These are phyloP conservation scores for Thymus quinquecostatus DNA, from an alignment of 257 asterid genomes.

Conservation along the genomic window DNA sequence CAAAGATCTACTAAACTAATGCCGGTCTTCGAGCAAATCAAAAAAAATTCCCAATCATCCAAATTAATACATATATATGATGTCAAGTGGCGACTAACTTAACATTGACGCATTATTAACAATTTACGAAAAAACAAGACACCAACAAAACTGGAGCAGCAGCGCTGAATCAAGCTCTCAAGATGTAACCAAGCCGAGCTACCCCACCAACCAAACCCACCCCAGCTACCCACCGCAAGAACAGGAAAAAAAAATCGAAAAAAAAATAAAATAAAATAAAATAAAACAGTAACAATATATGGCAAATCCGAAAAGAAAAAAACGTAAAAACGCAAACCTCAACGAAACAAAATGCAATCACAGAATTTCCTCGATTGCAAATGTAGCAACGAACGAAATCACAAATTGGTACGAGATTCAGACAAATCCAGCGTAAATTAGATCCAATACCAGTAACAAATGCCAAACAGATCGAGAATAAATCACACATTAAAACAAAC, in stretches of 20 bases:
- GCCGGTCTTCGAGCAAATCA: conserved; percentile 9
- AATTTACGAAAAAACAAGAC: neutral
- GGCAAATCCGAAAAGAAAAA: neutral
- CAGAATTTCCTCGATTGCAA: neutral
- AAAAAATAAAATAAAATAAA: neutral
- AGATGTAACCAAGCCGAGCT: conserved; percentile 21
- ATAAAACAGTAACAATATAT: neutral
- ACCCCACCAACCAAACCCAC: conserved; percentile 28
- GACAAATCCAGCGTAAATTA: conserved; percentile 7
- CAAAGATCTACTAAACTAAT: conserved; percentile 22
- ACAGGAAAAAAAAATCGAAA: neutral
- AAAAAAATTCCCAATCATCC: conserved; percentile 21
- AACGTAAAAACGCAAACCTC: neutral
- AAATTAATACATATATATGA: neutral
- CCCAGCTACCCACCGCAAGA: conserved; percentile 23
- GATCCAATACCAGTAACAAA: neutral
- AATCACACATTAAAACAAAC: neutral
- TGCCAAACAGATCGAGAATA: conserved; percentile 18
- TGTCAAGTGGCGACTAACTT: conserved; percentile 11
- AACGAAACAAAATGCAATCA: neutral
- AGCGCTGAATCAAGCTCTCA: neutral
- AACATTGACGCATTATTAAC: conserved; percentile 10
- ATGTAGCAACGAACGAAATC: conserved; percentile 5
- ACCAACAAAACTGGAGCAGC: conserved; percentile 5
- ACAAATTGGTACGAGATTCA: neutral